Conservation (phyloP, 768 basidiomycete genomes). For the Fomitopsis pulvina region DNA sequence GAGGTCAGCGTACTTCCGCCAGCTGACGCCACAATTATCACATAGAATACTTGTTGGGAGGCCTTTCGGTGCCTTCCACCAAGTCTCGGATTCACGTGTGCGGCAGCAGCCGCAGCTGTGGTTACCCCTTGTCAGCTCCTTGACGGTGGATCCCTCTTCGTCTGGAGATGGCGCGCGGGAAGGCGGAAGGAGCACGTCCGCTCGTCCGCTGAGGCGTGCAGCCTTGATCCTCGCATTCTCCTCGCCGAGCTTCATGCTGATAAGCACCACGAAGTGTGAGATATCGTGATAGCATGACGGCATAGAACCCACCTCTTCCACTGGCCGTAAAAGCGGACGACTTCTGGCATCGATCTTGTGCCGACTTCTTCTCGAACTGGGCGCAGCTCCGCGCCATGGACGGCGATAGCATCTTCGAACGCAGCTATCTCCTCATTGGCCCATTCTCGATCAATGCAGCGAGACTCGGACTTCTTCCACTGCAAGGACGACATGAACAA, state of each 20-base stretch:
- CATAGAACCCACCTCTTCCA: constrained; percentile 70
- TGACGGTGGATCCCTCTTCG: constrained; percentile 73
- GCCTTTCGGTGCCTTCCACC: constrained; percentile 93
- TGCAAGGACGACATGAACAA: constrained; percentile 21
- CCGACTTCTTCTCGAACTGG: constrained; percentile 70
- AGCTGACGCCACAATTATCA: constrained; percentile 79
- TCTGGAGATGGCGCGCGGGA: constrained; percentile 31
- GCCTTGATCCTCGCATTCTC: constrained; percentile 50
- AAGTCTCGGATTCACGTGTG: constrained; percentile 67
- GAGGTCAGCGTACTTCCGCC: constrained; percentile 91
- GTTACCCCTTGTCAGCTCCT: constrained; percentile 44
- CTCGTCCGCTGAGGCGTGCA: constrained; percentile 25
- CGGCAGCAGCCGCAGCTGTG: constrained; percentile 78
- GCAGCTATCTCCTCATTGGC: constrained; percentile 57
- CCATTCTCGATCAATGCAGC: constrained; percentile 69
- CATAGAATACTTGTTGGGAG: constrained; percentile 75
- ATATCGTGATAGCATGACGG: neutral
- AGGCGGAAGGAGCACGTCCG: constrained; percentile 5
- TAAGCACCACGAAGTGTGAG: constrained; percentile 5
- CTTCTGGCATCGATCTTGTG: constrained; percentile 63
- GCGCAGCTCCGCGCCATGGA: constrained; percentile 77
- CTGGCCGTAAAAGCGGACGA: constrained; percentile 77
- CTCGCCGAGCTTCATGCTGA: constrained; percentile 61
- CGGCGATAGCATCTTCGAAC: constrained; percentile 69
- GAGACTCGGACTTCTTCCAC: constrained; percentile 70